phyloP scores from a whole-genome alignment of 805 yeast genomes.

The Candida mattraensis region DNA sequence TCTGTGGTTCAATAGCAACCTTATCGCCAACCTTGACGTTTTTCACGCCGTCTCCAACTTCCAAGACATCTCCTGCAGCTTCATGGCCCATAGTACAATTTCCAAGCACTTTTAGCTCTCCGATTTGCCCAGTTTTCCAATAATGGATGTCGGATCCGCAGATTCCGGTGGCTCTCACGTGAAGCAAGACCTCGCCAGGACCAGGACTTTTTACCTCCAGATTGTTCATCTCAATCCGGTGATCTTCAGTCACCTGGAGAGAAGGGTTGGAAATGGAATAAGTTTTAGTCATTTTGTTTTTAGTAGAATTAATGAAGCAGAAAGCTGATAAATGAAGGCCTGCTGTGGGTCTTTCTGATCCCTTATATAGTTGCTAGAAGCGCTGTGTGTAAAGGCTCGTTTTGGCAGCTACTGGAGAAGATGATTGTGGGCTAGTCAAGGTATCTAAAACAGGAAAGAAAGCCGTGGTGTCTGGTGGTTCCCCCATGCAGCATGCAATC shows the following conservation, averaged over 20 bases:
- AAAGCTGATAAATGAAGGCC: too few relatives aligned
- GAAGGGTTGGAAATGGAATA: constrained; percentile 21
- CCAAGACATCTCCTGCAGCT: constrained; percentile 45
- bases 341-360: too few relatives aligned
- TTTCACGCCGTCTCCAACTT: constrained; percentile 47
- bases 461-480: too few relatives aligned
- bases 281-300: too few relatives aligned
- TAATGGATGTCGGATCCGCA: constrained; percentile 79
- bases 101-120: constrained; percentile 39
- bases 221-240: constrained; percentile 19
- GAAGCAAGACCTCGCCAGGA: constrained; percentile 49
- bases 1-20: constrained; percentile 55
- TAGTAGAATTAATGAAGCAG: too few relatives aligned
- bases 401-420: too few relatives aligned
- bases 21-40: constrained; percentile 45
- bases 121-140: constrained; percentile 64
- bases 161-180: constrained; percentile 65
- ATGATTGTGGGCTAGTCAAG: too few relatives aligned
- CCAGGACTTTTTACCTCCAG: constrained; percentile 29
- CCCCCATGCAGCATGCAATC: too few relatives aligned
- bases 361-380: too few relatives aligned
- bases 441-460: too few relatives aligned
- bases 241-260: constrained; percentile 21
- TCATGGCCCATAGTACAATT: constrained; percentile 45
- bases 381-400: too few relatives aligned